Conservation (phyloP, 169 alveolate species). For the Cryptosporidium andersoni region DNA sequence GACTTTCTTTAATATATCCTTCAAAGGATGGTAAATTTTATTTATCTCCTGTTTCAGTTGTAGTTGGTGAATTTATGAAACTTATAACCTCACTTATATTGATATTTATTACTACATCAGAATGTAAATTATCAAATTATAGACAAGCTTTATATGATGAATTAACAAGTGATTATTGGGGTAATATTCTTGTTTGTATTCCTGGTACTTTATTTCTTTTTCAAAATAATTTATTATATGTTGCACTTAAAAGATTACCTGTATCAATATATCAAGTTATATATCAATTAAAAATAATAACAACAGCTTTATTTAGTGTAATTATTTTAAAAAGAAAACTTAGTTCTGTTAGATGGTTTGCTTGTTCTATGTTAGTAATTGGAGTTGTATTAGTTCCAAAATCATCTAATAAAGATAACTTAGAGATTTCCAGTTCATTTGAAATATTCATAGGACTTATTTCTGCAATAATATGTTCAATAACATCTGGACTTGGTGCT, state of each 20-base stretch:
- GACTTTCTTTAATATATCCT: conserved; percentile 46
- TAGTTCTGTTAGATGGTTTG: conserved; percentile 48
- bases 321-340: conserved; percentile 23
- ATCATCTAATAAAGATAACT: conserved; percentile 1
- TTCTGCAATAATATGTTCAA: conserved; percentile 46
- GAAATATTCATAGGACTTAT: conserved; percentile 31
- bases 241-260: conserved; percentile 55
- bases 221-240: conserved; percentile 51
- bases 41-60: conserved; percentile 55
- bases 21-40: conserved; percentile 56
- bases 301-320: conserved; percentile 60
- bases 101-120: conserved; percentile 40
- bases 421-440: background rate
- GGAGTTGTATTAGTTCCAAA: conserved; percentile 52
- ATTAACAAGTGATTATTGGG: conserved; percentile 16
- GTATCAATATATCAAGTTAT: conserved; percentile 63
- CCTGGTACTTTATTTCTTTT: conserved; percentile 51
- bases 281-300: conserved; percentile 28
- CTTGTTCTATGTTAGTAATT: conserved; percentile 31
- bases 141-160: conserved; percentile 37
- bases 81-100: conserved; percentile 29
- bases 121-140: conserved; percentile 6
- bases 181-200: conserved; percentile 34
- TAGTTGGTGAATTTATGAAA: conserved; percentile 46
- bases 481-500: conserved; percentile 65